Conservation (phyloP, 2,329 filamentous ascomycete species). For the Macrophomina phaseolina region DNA sequence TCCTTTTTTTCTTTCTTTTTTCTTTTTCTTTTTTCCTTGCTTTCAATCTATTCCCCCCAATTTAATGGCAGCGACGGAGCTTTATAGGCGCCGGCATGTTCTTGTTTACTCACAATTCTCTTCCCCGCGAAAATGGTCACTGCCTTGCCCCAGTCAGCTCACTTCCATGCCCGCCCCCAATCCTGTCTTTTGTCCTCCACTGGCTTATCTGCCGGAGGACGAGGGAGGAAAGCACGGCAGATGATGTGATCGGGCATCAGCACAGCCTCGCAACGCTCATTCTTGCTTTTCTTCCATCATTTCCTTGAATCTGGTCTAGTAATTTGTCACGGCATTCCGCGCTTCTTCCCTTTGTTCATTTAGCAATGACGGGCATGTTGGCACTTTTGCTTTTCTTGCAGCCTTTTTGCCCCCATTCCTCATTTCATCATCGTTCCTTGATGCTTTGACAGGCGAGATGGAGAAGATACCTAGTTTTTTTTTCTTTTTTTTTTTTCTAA, state of each 20-base stretch:
- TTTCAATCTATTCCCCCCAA: too few species aligned
- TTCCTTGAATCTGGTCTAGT: not conserved
- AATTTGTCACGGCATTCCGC: not conserved
- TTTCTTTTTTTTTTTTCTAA: not conserved
- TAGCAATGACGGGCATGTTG: slow-evolving; percentile 25
- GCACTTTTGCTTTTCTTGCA: slow-evolving; percentile 1
- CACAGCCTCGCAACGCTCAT: not conserved
- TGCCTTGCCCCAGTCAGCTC: not conserved
- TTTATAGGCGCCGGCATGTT: slow-evolving; percentile 2
- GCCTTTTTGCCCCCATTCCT: not conserved
- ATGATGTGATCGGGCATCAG: not conserved
- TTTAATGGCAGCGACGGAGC: slow-evolving; percentile 17
- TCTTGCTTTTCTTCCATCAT: too few species aligned
- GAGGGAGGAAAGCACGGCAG: not conserved
- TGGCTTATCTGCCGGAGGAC: too few species aligned
- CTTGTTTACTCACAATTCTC: too few species aligned
- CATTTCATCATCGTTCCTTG: not conserved
- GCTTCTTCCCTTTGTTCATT: slow-evolving; percentile 8
- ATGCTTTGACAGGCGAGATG: not conserved
- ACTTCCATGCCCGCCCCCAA: not conserved
- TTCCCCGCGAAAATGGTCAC: not conserved
- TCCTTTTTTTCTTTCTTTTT: not conserved
- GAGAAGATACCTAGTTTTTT: slow-evolving; percentile 7
- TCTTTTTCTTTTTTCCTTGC: not conserved
- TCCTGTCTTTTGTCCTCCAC: not conserved